Conservation (phyloP, 2,329 filamentous ascomycete species). For the Ascochyta lentis region DNA sequence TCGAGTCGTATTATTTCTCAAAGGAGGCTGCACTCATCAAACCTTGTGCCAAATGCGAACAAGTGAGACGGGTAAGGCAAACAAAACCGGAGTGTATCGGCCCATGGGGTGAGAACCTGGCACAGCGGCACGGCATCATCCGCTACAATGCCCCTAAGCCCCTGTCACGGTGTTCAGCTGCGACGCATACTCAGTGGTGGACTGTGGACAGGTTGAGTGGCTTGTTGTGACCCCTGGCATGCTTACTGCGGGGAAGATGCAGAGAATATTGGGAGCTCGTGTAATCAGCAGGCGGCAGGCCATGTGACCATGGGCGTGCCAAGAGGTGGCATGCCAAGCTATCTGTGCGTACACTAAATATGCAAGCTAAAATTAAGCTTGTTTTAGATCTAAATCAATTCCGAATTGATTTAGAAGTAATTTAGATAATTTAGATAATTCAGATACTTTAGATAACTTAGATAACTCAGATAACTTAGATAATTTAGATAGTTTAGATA, state of each 20-base stretch:
- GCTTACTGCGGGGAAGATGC: background rate
- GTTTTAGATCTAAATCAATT: too few relatives aligned
- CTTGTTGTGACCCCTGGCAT: background rate
- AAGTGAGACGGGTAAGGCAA: slow-evolving; percentile 1
- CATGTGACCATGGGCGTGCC: too few relatives aligned
- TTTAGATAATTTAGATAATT: too few relatives aligned
- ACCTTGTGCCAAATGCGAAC: background rate
- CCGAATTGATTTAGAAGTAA: too few relatives aligned
- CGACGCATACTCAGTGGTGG: background rate
- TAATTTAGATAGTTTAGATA: too few relatives aligned
- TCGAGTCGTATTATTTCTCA: background rate
- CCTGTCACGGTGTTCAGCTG: background rate
- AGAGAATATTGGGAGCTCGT: slow-evolving; percentile 8
- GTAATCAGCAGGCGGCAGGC: too few relatives aligned
- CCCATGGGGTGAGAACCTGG: background rate
- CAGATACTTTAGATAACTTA: too few relatives aligned
- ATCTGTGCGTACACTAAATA: too few relatives aligned
- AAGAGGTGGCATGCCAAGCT: too few relatives aligned
- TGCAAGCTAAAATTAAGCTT: too few relatives aligned
- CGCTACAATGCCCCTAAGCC: background rate
- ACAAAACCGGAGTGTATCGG: background rate
- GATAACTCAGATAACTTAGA: too few relatives aligned
- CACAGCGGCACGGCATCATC: slow-evolving; percentile 1
- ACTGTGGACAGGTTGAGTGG: background rate
- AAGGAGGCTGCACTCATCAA: slow-evolving; percentile 4